phyloP scores from a whole-genome alignment of 179 eudicot genomes.

The Heliamphora pulchella region DNA sequence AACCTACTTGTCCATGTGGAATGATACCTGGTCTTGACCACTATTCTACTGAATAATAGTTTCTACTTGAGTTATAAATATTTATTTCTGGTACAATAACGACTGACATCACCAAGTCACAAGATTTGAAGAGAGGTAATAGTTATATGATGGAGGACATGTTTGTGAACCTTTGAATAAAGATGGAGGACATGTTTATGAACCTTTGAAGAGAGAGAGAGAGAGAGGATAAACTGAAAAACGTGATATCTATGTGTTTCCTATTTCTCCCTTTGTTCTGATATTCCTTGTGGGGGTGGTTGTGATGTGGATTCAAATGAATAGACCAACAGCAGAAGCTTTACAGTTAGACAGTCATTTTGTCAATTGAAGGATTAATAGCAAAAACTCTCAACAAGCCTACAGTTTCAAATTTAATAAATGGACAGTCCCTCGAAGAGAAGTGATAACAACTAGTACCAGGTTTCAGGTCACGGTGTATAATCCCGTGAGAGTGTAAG shows the following conservation, averaged over 20 bases:
- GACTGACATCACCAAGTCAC: too few relatives aligned
- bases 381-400: not conserved
- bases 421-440: not conserved
- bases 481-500: slow-evolving; percentile 87
- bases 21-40: too few relatives aligned
- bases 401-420: not conserved
- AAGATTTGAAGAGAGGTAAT: not conserved
- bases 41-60: too few relatives aligned
- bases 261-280: not conserved
- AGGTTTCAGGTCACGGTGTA: slow-evolving; percentile 94
- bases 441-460: slow-evolving; percentile 33
- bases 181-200: not conserved
- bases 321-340: not conserved
- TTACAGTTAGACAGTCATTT: not conserved
- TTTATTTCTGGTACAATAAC: too few relatives aligned
- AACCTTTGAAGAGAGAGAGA: too few relatives aligned
- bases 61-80: too few relatives aligned
- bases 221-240: not conserved
- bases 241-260: not conserved
- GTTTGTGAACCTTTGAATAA: slow-evolving; percentile 2
- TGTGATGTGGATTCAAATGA: not conserved
- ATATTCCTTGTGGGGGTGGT: not conserved
- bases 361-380: not conserved
- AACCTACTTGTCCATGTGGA: too few relatives aligned
- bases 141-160: not conserved